These are phyloP conservation scores for Fusarium verticillioides DNA, from an alignment of 2,329 filamentous ascomycete species.

Conservation along the genomic window DNA sequence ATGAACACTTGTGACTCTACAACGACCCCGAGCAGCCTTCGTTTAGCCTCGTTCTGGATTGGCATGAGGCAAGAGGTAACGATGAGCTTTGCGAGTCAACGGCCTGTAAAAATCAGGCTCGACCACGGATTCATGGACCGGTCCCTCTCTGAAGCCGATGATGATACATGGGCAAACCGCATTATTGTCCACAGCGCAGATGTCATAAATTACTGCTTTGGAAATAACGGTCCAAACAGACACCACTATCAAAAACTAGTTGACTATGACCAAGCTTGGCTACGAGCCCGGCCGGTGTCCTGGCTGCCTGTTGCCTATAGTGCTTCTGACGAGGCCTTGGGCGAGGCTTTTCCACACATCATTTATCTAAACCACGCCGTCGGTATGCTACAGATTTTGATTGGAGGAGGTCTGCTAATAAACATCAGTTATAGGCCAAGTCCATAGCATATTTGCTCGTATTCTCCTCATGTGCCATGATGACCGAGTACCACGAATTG, in stretches of 20 bases:
- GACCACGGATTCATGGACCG: constrained; percentile 62
- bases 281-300: constrained; percentile 57
- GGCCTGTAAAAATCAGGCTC: constrained; percentile 61
- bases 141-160: constrained; percentile 59
- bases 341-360: constrained; percentile 65
- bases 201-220: constrained; percentile 71
- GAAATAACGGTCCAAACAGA: constrained; percentile 48
- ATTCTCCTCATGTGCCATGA: constrained; percentile 68
- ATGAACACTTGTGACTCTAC: constrained; percentile 55
- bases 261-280: constrained; percentile 60
- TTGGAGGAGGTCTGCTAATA: neutral
- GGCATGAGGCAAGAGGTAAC: constrained; percentile 70
- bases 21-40: constrained; percentile 48
- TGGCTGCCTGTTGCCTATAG: constrained; percentile 65
- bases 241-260: constrained; percentile 57
- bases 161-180: constrained; percentile 69
- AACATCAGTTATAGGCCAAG: constrained; percentile 64
- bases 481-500: constrained; percentile 61
- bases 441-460: constrained; percentile 68
- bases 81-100: constrained; percentile 61
- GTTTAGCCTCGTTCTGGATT: constrained; percentile 67
- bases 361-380: constrained; percentile 68
- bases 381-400: constrained; percentile 44
- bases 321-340: constrained; percentile 46
- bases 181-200: constrained; percentile 72